Conservation (phyloP, 2,329 filamentous ascomycete species). For the Diplodia corticola region DNA sequence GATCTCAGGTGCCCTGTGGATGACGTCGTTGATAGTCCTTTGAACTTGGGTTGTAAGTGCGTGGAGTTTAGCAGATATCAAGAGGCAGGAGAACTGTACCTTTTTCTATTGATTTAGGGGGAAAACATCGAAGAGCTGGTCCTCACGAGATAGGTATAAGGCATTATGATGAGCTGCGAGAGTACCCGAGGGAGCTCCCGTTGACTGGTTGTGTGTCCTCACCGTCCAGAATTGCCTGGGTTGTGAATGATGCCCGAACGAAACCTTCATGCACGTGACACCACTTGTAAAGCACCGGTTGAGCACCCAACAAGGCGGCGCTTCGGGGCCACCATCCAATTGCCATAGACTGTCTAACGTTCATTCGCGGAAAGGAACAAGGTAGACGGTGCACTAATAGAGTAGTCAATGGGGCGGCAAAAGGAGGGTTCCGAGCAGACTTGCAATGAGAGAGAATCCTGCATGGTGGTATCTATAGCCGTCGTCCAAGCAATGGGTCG, state of each 20-base stretch:
- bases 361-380: neutral
- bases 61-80: neutral
- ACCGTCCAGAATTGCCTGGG: neutral
- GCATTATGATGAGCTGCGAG: too few species aligned
- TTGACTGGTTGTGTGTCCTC: neutral
- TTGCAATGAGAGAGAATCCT: constrained; percentile 3
- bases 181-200: neutral
- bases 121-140: neutral
- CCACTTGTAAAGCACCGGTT: too few species aligned
- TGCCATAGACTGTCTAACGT: constrained; percentile 8
- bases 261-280: neutral
- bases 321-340: neutral
- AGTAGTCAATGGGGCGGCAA: constrained; percentile 4
- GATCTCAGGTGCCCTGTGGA: neutral
- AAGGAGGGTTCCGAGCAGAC: neutral
- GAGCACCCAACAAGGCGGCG: neutral
- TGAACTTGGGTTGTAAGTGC: neutral
- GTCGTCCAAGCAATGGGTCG: constrained; percentile 9
- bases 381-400: neutral
- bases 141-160: neutral
- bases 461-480: constrained; percentile 7
- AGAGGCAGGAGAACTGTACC: neutral
- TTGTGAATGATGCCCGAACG: neutral
- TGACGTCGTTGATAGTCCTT: neutral
- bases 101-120: too few species aligned